phyloP scores from a whole-genome alignment of 306 rosid genomes.

The Quercus rubra region DNA sequence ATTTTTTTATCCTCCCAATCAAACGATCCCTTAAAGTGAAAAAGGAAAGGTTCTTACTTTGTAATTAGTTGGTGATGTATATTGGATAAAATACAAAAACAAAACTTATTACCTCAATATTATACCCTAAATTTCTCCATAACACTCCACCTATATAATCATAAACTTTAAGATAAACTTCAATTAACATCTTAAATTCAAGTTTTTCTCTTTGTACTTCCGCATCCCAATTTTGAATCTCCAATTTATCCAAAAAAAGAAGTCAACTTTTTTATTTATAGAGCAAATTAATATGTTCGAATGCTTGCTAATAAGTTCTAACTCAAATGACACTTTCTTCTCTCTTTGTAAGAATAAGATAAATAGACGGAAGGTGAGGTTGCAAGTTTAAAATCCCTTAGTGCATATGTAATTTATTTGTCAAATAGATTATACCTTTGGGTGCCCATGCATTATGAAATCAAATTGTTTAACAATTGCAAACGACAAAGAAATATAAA shows the following conservation, averaged over 20 bases:
- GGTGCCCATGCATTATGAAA: no score
- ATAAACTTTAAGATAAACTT: background rate
- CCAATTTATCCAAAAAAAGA: background rate
- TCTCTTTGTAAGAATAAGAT: no score
- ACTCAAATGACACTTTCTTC: no score
- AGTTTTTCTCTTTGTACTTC: background rate
- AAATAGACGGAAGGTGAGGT: no score
- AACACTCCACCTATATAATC: background rate
- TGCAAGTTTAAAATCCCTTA: fast-evolving
- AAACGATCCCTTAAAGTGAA: no score
- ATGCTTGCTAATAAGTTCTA: background rate
- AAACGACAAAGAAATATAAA: no score
- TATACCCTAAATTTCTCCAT: background rate
- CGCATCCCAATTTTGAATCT: background rate
- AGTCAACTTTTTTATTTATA: background rate
- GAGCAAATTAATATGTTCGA: background rate
- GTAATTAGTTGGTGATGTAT: background rate
- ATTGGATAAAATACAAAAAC: background rate
- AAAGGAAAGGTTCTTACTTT: background rate
- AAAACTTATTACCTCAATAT: background rate
- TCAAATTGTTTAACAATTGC: no score
- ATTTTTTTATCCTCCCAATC: no score
- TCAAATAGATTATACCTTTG: no score
- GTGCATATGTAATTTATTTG: no score
- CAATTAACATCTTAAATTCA: background rate